Conservation (phyloP, 192 early-diverging fungal genomes). For the Podila epigama region DNA sequence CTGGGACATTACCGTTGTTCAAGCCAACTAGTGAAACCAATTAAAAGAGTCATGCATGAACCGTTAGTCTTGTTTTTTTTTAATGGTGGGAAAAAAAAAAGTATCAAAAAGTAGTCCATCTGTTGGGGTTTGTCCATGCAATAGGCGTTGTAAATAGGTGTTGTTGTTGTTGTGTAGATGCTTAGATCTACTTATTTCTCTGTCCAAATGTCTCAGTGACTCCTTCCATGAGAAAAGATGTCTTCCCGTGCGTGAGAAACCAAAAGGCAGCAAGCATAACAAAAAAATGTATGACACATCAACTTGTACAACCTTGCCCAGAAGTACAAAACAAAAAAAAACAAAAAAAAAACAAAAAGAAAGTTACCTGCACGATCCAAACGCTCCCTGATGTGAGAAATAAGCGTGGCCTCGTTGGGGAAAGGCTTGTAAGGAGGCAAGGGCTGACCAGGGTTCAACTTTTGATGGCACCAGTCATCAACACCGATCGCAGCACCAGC, state of each 20-base stretch:
- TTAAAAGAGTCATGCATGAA: not conserved
- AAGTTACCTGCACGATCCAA: constrained; percentile 65
- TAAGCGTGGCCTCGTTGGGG: constrained; percentile 82
- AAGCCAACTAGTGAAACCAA: constrained; percentile 31
- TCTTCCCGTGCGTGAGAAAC: too few relatives aligned
- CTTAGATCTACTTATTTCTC: too few relatives aligned
- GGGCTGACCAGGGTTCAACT: constrained; percentile 56
- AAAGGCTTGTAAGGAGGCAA: constrained; percentile 86
- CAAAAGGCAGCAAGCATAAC: too few relatives aligned
- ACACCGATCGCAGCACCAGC: constrained; percentile 92
- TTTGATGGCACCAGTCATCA: constrained; percentile 91
- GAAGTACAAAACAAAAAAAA: not conserved
- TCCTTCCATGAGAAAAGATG: too few relatives aligned
- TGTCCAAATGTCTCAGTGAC: too few relatives aligned
- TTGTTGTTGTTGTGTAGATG: too few relatives aligned
- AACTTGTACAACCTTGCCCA: not conserved
- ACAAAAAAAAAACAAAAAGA: not conserved
- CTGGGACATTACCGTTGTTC: constrained; percentile 72
- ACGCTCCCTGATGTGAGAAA: constrained; percentile 71
- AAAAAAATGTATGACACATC: too few relatives aligned
- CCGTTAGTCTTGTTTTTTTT: not conserved
- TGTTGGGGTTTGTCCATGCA: too few relatives aligned
- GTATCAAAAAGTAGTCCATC: too few relatives aligned
- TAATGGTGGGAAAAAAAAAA: not conserved
- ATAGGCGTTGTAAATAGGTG: too few relatives aligned